Percentiles rank a stretch among this genome's conserved stretches.
Conservation (phyloP, 2,329 filamentous ascomycete species). For the Fusarium sp. region DNA sequence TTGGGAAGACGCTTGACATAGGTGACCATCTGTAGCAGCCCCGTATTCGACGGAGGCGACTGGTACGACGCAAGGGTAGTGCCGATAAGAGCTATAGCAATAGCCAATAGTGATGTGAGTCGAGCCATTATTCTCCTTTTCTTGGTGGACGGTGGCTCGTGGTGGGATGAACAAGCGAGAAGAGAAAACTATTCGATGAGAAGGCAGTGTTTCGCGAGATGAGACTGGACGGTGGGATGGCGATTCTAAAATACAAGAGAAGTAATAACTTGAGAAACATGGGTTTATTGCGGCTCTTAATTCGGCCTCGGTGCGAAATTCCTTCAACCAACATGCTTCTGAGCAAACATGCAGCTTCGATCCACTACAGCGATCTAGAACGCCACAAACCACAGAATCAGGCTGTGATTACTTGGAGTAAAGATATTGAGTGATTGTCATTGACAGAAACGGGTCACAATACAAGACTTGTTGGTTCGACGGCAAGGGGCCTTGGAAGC, state of each 20-base stretch:
- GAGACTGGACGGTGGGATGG: too few relatives aligned
- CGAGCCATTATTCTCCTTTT: conserved; percentile 25
- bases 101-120: conserved; percentile 7
- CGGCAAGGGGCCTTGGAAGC: too few relatives aligned
- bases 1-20: conserved; percentile 50
- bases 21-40: conserved; percentile 50
- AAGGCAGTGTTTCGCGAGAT: not conserved
- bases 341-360: not conserved
- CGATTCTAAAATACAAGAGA: too few relatives aligned
- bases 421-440: too few relatives aligned
- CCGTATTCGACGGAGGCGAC: conserved; percentile 58
- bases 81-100: conserved; percentile 13
- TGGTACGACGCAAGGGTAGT: conserved; percentile 52
- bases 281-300: not conserved
- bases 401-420: not conserved
- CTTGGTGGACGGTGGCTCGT: too few relatives aligned
- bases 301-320: not conserved
- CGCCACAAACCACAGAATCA: not conserved
- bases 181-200: not conserved
- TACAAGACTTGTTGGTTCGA: too few relatives aligned
- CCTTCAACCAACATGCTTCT: not conserved
- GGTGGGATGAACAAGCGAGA: not conserved
- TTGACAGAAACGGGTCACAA: too few relatives aligned
- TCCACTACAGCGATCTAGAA: not conserved
- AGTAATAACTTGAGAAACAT: too few relatives aligned